Base-by-base conservation (phyloP, 2,329 filamentous ascomycete species). In the Stachybotrys chartarum region DNA sequence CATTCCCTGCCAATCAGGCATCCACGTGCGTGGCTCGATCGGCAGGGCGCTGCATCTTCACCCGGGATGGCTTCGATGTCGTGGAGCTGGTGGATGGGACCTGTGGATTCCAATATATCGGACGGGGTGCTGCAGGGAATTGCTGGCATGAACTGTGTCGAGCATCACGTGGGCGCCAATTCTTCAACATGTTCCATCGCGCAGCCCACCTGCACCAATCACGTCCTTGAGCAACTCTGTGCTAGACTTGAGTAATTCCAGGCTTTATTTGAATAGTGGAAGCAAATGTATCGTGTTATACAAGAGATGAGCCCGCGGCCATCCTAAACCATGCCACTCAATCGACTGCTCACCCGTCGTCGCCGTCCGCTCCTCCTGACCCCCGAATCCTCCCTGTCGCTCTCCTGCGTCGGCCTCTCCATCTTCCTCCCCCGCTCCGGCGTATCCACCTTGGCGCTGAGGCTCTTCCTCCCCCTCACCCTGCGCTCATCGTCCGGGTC, bases 401-500 rank as follows among this genome's bases (percentile, higher is more conserved):
- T 65, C 46, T 62, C 49, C 62, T 61, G 7, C 51, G 35, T 42
- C 61, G 57, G 47, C 55, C 70, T 68, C 45, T 64, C 66, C 3
- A 61, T 61, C 10, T 63, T 59, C 59, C 24, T 60, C 58, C 50
- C 58, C 59, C 16, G 65, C 63, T 39, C 68, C 68, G 50, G 17
- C 30, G 54, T 50, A 50, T 31, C 53, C 51, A 8, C 17, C 14
- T 1, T 44, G 32, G 7, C 63, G 60, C 49, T 64, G 58, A 51
- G 68, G 56, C 65, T 62, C 59, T 71, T 73, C 32, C 68, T 66
- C 1, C 80, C 79, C 1, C 81, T 71, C 1, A 77, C 76, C 57
- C 67, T 77, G 47, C 77, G 75, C 68, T 93, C 90, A 55, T 91
- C 86, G 3, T 86, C 81, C 0, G 84, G 78, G 30, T 85, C 81